Base-by-base conservation (phyloP, 1,139 yeast genomes). In the Yamadazyma songkhlaensis region DNA sequence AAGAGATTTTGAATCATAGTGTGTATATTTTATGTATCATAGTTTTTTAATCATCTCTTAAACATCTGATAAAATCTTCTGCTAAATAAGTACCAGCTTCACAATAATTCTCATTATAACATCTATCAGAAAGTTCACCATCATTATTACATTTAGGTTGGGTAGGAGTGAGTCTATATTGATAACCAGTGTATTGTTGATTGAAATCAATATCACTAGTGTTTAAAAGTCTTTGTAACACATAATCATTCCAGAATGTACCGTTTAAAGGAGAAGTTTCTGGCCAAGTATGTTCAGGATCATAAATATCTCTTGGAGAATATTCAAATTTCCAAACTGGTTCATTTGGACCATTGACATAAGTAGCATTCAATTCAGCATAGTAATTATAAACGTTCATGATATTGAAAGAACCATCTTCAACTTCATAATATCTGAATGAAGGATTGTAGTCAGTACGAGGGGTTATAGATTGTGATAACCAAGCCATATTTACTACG, bases 341-440 rank as follows among this genome's bases (percentile, higher is more conserved):
- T 45, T 76, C 82, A 7, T 53, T 59, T 24, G 74, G 74, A 12
- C 65, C 67, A 40, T 68, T 66, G 38, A 54, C 51, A 50, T 70
- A 74, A 9, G 83, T 77, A 32, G 68, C 73, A 50, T 77, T 76
- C 48, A 78, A 62, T 39, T 61, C 58, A 24, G 79, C 64, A 57
- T 67, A 81, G 58, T 68, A 79, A 50, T 80, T 81, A 60, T 59
- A 67, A 3, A 81, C 66, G 50, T 83, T 77, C 67, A 79, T 67
- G 40, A 83, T 64, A 43, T 75, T 74, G 63, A 79, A 81, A 5
- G 85, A 73, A 45, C 73, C 62, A 21, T 74, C 64, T 53, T 82
- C 87, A 32, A 83, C 83, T 50, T 78, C 78, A 51, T 82, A 83
- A 59, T 80, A 81, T 55, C 85, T 71, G 84, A 86, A 83, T 22